These are phyloP conservation scores for Claviceps capensis DNA, from an alignment of 2,329 filamentous ascomycete species.

Conservation along the genomic window DNA sequence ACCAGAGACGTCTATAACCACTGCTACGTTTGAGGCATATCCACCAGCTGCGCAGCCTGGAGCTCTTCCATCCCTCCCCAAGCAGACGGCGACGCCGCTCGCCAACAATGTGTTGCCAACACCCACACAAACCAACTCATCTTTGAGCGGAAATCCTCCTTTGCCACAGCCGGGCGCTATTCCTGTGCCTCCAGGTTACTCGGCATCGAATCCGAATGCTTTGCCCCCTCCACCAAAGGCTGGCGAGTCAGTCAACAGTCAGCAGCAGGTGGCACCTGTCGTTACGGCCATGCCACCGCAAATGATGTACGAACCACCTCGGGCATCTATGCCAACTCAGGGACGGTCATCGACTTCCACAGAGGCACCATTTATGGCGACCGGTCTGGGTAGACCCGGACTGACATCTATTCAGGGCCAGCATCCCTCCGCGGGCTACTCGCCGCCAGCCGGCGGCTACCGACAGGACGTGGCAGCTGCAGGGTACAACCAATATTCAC, in stretches of 20 bases:
- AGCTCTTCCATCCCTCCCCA: conserved; percentile 29
- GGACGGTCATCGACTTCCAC: conserved; percentile 31
- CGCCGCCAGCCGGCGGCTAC: conserved; percentile 38
- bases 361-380: conserved; percentile 10
- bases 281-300: conserved; percentile 26
- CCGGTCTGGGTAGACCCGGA: conserved; percentile 5
- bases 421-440: conserved; percentile 17
- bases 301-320: conserved; percentile 37
- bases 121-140: conserved; percentile 22
- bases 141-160: conserved; percentile 27
- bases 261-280: conserved; percentile 15
- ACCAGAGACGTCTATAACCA: background rate
- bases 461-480: conserved; percentile 40
- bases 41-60: conserved; percentile 32
- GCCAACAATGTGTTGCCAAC: conserved; percentile 26
- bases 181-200: conserved; percentile 26
- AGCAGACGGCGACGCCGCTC: conserved; percentile 25
- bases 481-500: conserved; percentile 35
- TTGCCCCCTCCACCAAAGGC: conserved; percentile 39
- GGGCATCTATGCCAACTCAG: conserved; percentile 25
- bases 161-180: conserved; percentile 44
- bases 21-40: conserved; percentile 14
- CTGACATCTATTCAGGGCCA: conserved; percentile 15
- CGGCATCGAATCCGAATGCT: conserved; percentile 7
- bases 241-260: conserved; percentile 28